phyloP scores from a whole-genome alignment of 257 asterid species.

The Jacaranda mimosifolia region DNA sequence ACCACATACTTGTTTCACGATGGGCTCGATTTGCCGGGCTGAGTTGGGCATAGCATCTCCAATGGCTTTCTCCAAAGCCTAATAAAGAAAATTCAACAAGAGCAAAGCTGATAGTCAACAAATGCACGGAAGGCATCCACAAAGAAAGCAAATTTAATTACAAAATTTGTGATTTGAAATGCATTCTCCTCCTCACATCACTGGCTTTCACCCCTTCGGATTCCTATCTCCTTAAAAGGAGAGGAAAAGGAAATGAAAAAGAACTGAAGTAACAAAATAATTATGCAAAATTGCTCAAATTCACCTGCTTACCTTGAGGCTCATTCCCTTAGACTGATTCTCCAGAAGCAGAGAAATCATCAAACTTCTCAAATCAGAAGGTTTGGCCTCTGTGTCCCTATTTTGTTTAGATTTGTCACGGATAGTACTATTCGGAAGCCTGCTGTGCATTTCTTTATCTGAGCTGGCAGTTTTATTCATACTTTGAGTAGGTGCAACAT shows the following conservation, averaged over 20 bases:
- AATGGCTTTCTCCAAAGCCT: conserved; percentile 95
- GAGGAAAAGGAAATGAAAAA: background rate
- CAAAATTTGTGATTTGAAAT: conserved; percentile 10
- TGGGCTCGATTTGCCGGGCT: conserved; percentile 75
- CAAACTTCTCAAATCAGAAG: conserved; percentile 73
- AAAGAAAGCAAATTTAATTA: conserved; percentile 15
- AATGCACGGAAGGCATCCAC: conserved; percentile 26
- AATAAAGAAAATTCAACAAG: conserved; percentile 32
- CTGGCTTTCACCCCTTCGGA: conserved; percentile 5
- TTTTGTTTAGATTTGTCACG: conserved; percentile 59
- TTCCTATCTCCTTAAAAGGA: background rate
- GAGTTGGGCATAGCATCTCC: conserved; percentile 81
- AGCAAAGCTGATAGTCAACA: conserved; percentile 21
- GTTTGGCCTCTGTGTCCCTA: conserved; percentile 50
- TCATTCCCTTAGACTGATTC: conserved; percentile 81
- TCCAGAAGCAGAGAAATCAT: conserved; percentile 75
- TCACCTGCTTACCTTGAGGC: conserved; percentile 67
- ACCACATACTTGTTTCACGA: conserved; percentile 77
- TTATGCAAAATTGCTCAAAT: conserved; percentile 31
- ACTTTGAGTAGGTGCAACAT: conserved; percentile 51
- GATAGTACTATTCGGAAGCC: conserved; percentile 48
- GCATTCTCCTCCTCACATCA: conserved; percentile 25
- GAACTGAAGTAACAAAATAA: conserved; percentile 26
- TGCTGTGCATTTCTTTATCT: conserved; percentile 66
- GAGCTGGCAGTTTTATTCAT: conserved; percentile 51